Evolutionary conservation across 805 yeast genomes (phyloP).

Genomic region (Crinitomyces ghanaensis): DNA sequence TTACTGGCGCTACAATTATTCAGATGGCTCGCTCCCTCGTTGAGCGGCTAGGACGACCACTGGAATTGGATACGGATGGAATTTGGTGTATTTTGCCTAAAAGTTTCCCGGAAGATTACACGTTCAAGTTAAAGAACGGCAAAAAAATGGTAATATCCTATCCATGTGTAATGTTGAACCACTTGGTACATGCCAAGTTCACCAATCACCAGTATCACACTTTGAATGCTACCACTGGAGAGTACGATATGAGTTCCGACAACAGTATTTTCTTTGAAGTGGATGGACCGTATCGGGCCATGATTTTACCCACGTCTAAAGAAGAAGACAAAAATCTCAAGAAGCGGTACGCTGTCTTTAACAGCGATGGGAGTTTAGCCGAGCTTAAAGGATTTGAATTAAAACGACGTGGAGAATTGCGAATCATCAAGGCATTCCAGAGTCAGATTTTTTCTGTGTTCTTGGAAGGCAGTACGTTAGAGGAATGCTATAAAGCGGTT

Average conservation of each 20-base stretch:
- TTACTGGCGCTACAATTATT: constrained; percentile 95
- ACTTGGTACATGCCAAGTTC: constrained; percentile 78
- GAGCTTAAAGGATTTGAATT: constrained; percentile 95
- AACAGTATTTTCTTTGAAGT: constrained; percentile 96
- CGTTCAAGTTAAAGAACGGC: constrained; percentile 63
- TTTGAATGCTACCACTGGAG: constrained; percentile 54
- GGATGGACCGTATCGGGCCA: constrained; percentile 97
- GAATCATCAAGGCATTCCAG: constrained; percentile 87
- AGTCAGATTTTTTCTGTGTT: constrained; percentile 87
- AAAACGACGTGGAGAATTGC: constrained; percentile 93
- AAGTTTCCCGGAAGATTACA: constrained; percentile 83
- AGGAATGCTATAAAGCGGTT: constrained; percentile 75
- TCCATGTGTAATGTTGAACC: constrained; percentile 94
- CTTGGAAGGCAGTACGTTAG: constrained; percentile 71
- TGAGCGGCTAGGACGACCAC: constrained; percentile 86
- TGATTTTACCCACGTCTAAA: constrained; percentile 92
- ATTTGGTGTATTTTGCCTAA: constrained; percentile 97
- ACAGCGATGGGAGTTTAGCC: constrained; percentile 85
- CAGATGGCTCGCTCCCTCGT: constrained; percentile 92
- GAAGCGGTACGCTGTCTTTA: constrained; percentile 94
- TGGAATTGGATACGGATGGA: constrained; percentile 97
- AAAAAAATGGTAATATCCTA: constrained; percentile 69
- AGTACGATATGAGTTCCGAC: constrained; percentile 71
- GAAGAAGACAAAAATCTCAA: constrained; percentile 96
- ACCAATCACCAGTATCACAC: constrained; percentile 94